These are phyloP conservation scores for Sonneratia caseolaris DNA, from an alignment of 345 rosid genomes.

Conservation along the genomic window DNA sequence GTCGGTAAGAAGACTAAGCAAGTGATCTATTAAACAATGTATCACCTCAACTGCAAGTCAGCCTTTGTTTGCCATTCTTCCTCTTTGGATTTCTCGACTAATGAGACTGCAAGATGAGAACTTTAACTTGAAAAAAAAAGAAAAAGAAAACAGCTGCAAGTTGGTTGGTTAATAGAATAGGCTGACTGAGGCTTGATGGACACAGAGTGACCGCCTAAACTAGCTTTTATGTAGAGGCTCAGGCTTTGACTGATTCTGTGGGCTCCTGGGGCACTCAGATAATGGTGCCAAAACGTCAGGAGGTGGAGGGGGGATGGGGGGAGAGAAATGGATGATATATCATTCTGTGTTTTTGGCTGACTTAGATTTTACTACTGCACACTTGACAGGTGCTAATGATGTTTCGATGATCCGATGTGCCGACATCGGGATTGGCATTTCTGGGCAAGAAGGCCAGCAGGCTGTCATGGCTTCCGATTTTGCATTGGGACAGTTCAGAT, in stretches of 20 bases:
- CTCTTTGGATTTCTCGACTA: neutral
- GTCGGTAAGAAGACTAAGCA: neutral
- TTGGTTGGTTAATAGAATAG: too few relatives aligned
- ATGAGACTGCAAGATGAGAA: neutral
- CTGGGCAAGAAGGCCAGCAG: slow-evolving; percentile 98
- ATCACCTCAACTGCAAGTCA: neutral
- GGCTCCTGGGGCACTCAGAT: too few relatives aligned
- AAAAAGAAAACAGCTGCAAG: too few relatives aligned
- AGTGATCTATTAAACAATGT: neutral
- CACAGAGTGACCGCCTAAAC: too few relatives aligned
- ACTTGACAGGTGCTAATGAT: slow-evolving; percentile 82
- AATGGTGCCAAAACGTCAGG: too few relatives aligned
- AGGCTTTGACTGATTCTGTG: too few relatives aligned
- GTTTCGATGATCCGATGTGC: slow-evolving; percentile 99
- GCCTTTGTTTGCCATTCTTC: neutral
- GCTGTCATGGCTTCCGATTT: slow-evolving; percentile 99
- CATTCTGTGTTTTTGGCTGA: neutral
- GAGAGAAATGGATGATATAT: neutral
- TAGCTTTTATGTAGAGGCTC: too few relatives aligned
- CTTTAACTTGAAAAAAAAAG: too few relatives aligned
- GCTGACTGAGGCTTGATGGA: too few relatives aligned
- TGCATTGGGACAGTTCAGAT: slow-evolving; percentile 96
- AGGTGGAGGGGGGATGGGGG: neutral
- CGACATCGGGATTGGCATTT: slow-evolving; percentile 94
- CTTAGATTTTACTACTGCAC: slow-evolving; percentile 8